These are phyloP conservation scores for Fusarium udum DNA, from an alignment of 2,329 filamentous ascomycete genomes.

Conservation along the genomic window DNA sequence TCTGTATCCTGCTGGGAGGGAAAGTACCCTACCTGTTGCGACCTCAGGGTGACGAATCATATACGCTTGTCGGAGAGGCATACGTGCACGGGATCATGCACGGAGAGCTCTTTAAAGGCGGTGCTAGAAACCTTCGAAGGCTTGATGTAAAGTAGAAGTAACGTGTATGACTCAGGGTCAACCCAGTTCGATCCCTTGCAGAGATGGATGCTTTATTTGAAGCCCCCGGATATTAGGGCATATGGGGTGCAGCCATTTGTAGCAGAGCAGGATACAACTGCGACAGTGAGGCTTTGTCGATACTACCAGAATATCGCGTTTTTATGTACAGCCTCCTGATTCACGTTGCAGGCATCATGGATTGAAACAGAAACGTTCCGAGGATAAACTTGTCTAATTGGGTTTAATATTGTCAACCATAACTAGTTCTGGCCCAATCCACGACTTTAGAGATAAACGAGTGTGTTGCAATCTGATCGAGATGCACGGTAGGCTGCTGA, in stretches of 20 bases:
- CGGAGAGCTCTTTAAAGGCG: not conserved
- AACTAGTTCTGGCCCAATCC: not conserved
- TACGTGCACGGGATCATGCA: not conserved
- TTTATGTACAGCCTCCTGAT: accelerated
- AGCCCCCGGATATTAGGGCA: not conserved
- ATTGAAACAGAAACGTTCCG: not conserved
- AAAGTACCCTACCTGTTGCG: not conserved
- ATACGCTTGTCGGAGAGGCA: not conserved
- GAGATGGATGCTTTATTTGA: not conserved
- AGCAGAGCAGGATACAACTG: not conserved
- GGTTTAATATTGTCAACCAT: not conserved
- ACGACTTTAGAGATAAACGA: not conserved
- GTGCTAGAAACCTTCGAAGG: not conserved
- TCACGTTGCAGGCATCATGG: too few relatives aligned
- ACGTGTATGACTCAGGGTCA: not conserved
- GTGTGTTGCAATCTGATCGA: accelerated
- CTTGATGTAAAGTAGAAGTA: not conserved
- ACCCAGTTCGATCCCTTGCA: not conserved
- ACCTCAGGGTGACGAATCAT: not conserved
- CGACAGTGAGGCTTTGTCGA: not conserved
- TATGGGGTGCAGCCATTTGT: not conserved
- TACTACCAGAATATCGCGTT: not conserved
- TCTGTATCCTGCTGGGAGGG: not conserved
- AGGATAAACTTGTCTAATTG: not conserved
- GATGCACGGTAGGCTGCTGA: not conserved